Conservation (phyloP, 2,329 filamentous ascomycete genomes). For the Fusarium neocosmosporiellum region DNA sequence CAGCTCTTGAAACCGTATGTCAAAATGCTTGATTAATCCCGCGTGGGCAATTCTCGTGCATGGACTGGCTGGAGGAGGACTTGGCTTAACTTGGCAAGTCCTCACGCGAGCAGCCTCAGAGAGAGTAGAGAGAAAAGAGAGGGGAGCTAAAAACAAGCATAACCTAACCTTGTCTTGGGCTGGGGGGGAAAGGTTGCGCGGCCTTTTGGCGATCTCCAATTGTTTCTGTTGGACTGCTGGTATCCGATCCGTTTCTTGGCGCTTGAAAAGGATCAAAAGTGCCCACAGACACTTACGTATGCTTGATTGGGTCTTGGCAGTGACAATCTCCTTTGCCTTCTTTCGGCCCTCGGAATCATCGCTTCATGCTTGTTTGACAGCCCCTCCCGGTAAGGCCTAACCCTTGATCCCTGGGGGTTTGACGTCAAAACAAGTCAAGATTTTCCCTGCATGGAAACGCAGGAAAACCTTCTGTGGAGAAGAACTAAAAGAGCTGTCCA, state of each 20-base stretch:
- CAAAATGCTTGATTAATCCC: neutral
- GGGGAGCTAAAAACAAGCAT: conserved; percentile 23
- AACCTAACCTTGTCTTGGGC: conserved; percentile 1
- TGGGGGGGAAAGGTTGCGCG: conserved; percentile 22
- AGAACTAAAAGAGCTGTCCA: neutral
- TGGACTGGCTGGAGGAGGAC: neutral
- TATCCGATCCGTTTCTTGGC: neutral
- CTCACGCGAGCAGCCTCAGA: conserved; percentile 24
- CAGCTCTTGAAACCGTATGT: conserved; percentile 6
- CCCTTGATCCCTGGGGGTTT: neutral
- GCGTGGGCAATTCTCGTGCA: neutral
- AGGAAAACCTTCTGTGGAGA: conserved; percentile 22
- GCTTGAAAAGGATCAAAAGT: neutral
- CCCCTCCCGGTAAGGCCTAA: neutral
- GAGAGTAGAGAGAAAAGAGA: neutral
- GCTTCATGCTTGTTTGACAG: neutral
- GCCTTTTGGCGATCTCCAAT: conserved; percentile 7
- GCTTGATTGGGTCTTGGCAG: neutral
- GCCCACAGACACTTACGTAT: conserved; percentile 4
- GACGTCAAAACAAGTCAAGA: neutral
- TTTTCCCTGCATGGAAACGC: conserved; percentile 6
- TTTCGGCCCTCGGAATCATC: neutral
- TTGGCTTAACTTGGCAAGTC: neutral
- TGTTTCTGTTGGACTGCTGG: neutral
- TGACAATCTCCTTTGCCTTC: neutral